Evolutionary conservation across 2,329 filamentous ascomycete species (phyloP).

Genomic region (Claviceps cyperi): DNA sequence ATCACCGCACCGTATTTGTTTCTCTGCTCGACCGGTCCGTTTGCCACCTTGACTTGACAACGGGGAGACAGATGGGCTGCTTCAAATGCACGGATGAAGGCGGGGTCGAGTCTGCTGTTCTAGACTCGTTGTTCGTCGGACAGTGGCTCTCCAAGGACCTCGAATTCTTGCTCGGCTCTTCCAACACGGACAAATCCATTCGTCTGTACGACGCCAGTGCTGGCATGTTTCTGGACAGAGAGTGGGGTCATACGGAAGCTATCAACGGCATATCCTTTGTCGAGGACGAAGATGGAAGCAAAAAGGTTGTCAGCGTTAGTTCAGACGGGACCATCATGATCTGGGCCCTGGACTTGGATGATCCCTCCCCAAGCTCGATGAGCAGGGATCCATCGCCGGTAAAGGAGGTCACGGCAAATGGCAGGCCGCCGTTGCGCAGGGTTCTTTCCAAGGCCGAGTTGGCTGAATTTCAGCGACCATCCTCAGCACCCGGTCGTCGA

Average conservation of each 20-base stretch:
- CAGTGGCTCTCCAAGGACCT: constrained; percentile 39
- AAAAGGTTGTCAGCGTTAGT: constrained; percentile 57
- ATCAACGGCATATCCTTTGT: constrained; percentile 73
- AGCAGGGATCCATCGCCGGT: constrained; percentile 40
- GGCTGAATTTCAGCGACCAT: constrained; percentile 55
- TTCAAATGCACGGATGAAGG: constrained; percentile 79
- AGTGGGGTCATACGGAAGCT: constrained; percentile 91
- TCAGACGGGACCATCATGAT: constrained; percentile 75
- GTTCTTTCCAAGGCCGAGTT: constrained; percentile 80
- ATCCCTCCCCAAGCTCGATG: constrained; percentile 24
- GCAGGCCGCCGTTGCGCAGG: constrained; percentile 62
- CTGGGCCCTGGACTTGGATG: constrained; percentile 45
- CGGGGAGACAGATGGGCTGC: constrained; percentile 51
- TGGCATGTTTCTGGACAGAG: constrained; percentile 66
- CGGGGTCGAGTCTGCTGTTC: constrained; percentile 64
- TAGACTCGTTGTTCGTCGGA: constrained; percentile 61
- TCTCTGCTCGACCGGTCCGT: constrained; percentile 47
- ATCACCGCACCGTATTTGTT: constrained; percentile 43
- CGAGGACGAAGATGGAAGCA: constrained; percentile 39
- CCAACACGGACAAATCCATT: constrained; percentile 91
- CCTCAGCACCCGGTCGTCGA: constrained; percentile 30
- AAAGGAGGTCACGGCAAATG: constrained; percentile 39
- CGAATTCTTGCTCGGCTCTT: constrained; percentile 69
- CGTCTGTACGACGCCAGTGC: constrained; percentile 71
- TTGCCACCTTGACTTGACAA: constrained; percentile 47